A percentile compares a stretch with the other conserved stretches of the same genome.
phyloP scores from a whole-genome alignment of 2,329 filamentous ascomycete genomes.

The Fusarium sp. region DNA sequence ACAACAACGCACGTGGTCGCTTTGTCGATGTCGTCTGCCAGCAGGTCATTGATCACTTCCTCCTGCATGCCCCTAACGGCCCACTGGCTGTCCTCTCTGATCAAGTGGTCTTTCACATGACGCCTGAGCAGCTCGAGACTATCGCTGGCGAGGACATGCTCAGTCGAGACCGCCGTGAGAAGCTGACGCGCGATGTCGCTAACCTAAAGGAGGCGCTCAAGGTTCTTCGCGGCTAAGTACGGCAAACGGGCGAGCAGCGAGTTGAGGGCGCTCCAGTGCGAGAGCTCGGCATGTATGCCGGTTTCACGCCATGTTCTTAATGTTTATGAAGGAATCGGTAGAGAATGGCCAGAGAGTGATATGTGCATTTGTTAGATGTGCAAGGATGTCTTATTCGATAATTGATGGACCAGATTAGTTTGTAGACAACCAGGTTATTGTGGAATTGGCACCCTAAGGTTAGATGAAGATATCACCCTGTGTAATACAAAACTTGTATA shows the following conservation, averaged over 20 bases:
- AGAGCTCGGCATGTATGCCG: neutral
- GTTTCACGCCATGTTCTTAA: neutral
- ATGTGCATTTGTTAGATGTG: neutral
- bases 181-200: conserved; percentile 62
- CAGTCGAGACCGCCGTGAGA: conserved; percentile 58
- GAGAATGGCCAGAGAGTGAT: neutral
- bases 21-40: conserved; percentile 75
- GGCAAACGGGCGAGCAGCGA: no score
- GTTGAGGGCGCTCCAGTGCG: neutral
- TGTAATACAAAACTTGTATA: no score
- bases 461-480: no score
- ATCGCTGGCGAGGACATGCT: conserved; percentile 72
- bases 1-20: conserved; percentile 71
- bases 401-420: neutral
- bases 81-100: conserved; percentile 69
- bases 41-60: conserved; percentile 69
- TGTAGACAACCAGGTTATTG: neutral
- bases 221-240: conserved; percentile 39
- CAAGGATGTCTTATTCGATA: neutral
- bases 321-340: neutral
- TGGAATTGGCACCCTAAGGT: neutral
- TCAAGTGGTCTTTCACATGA: conserved; percentile 64
- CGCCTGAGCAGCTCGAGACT: conserved; percentile 63
- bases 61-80: conserved; percentile 65
- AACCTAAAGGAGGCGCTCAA: conserved; percentile 59